Evolutionary conservation across 2,329 filamentous ascomycete species (phyloP).

Genomic region (Cytospora leucostoma): DNA sequence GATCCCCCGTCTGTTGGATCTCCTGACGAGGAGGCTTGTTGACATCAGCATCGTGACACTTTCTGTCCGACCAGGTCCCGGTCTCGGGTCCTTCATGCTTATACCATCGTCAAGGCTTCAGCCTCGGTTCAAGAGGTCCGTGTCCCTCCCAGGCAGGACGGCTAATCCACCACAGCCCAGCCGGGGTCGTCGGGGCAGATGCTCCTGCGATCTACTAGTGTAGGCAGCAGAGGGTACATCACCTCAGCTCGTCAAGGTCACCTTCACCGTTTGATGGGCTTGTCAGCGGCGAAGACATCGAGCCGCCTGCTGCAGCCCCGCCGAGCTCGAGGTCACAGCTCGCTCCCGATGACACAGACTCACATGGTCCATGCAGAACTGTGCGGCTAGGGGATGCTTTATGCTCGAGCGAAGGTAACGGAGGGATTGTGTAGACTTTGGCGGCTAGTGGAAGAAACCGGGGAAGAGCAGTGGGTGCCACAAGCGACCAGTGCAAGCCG

Average conservation of each 20-base stretch:
- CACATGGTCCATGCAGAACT: not conserved
- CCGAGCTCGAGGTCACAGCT: not conserved
- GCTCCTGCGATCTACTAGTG: slow-evolving; percentile 13
- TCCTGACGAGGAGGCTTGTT: not conserved
- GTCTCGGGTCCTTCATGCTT: not conserved
- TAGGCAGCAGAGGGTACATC: slow-evolving; percentile 15
- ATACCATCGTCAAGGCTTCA: not conserved
- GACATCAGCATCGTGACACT: not conserved
- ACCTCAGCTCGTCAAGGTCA: not conserved
- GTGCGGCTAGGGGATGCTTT: not conserved
- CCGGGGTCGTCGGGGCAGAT: slow-evolving; percentile 9
- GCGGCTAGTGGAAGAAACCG: not conserved
- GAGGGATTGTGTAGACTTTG: not conserved
- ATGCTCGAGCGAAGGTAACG: not conserved
- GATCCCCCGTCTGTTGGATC: not conserved
- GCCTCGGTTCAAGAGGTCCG: too few relatives aligned
- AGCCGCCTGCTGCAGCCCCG: not conserved
- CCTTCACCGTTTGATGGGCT: not conserved
- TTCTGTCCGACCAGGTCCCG: not conserved
- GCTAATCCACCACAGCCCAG: slow-evolving; percentile 5
- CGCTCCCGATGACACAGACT: not conserved
- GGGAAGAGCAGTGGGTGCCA: not conserved
- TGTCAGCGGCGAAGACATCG: not conserved
- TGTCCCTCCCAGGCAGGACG: slow-evolving; percentile 1
- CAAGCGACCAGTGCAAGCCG: not conserved